phyloP scores from a whole-genome alignment of 768 basidiomycete genomes.

The Mrakia gelida region DNA sequence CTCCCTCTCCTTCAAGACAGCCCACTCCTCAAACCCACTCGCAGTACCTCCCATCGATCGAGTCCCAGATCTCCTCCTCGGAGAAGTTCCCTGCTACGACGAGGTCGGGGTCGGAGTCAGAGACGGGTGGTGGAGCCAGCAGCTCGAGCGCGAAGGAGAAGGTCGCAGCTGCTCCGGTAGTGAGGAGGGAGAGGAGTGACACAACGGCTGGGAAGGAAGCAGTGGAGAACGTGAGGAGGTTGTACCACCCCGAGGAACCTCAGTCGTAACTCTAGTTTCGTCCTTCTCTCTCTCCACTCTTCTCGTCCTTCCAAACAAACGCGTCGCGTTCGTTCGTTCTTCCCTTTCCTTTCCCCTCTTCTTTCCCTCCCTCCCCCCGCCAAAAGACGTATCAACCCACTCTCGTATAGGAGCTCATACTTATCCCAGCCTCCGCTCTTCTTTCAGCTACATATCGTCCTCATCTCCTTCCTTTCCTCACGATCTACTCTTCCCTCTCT shows the following conservation, averaged over 20 bases:
- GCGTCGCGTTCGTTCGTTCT: background rate
- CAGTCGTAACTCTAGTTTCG: background rate
- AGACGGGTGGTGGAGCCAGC: background rate
- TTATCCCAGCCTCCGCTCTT: too few relatives aligned
- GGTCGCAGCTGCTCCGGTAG: background rate
- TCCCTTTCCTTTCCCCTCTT: background rate
- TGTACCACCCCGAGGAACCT: background rate
- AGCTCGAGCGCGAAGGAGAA: too few relatives aligned
- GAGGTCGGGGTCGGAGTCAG: background rate
- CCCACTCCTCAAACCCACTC: slow-evolving; percentile 1
- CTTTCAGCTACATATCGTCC: too few relatives aligned
- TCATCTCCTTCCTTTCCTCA: too few relatives aligned
- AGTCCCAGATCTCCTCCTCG: background rate
- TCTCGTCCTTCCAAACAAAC: background rate
- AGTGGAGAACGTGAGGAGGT: slow-evolving; percentile 5
- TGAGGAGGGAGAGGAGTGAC: slow-evolving; percentile 14
- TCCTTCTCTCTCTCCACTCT: background rate
- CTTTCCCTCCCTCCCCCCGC: background rate
- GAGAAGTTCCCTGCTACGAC: slow-evolving; percentile 4
- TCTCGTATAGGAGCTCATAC: too few relatives aligned
- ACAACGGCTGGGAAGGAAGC: slow-evolving; percentile 16
- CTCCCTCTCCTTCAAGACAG: background rate
- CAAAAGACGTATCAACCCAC: too few relatives aligned
- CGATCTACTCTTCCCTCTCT: too few relatives aligned
- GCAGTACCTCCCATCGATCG: background rate